These are phyloP conservation scores for Coleophoma crateriformis DNA, from an alignment of 2,329 filamentous ascomycete species.

Conservation along the genomic window DNA sequence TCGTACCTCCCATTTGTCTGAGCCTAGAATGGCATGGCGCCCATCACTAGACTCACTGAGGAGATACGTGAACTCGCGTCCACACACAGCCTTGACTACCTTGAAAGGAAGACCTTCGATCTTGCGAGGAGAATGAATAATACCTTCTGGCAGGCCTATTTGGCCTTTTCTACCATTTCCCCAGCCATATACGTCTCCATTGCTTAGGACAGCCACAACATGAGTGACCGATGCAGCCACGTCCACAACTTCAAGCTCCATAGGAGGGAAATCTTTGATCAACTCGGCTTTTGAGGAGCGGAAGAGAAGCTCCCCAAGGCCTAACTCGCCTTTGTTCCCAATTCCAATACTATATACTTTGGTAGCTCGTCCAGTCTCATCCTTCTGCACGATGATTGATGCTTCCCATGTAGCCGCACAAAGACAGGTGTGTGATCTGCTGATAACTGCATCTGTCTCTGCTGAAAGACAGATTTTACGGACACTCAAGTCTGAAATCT, in stretches of 20 bases:
- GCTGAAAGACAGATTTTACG: conserved; percentile 10
- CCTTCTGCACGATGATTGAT: conserved; percentile 53
- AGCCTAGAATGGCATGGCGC: conserved; percentile 62
- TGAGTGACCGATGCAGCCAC: conserved; percentile 75
- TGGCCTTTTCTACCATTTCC: conserved; percentile 84
- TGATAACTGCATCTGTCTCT: conserved; percentile 20
- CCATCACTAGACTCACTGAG: conserved; percentile 51
- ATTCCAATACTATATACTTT: conserved; percentile 59
- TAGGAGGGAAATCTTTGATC: conserved; percentile 60
- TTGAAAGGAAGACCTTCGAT: conserved; percentile 55
- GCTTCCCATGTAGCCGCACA: conserved; percentile 77
- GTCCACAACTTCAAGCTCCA: conserved; percentile 50
- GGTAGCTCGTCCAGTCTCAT: conserved; percentile 36
- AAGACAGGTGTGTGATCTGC: conserved; percentile 25
- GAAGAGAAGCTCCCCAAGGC: conserved; percentile 49
- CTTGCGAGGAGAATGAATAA: conserved; percentile 55
- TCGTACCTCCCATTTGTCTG: conserved; percentile 65
- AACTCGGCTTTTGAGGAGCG: conserved; percentile 39
- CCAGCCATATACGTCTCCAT: conserved; percentile 82
- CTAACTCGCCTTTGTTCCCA: conserved; percentile 68
- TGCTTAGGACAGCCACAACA: conserved; percentile 64
- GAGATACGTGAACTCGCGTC: conserved; percentile 80
- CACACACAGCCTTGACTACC: conserved; percentile 66
- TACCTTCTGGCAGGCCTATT: conserved; percentile 53
- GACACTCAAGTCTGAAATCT: conserved; percentile 10